phyloP scores from a whole-genome alignment of 345 rosid genomes.

The Chamaenerion angustifolium region DNA sequence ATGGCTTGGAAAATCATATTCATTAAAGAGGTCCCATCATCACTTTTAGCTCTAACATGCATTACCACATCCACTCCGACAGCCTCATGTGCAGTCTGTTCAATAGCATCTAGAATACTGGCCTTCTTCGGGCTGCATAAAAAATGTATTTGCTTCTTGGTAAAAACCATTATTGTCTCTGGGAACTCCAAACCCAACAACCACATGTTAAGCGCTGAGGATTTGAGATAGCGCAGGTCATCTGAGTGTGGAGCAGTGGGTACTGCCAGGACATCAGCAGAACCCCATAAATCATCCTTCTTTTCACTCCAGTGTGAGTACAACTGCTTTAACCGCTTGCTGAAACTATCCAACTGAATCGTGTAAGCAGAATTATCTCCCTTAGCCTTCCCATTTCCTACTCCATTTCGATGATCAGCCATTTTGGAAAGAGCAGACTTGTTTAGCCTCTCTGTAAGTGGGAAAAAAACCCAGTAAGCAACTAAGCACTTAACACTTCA shows the following conservation, averaged over 20 bases:
- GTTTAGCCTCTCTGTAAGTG: no score
- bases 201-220: conserved; percentile 77
- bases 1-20: conserved; percentile 50
- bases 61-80: conserved; percentile 48
- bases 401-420: conserved; percentile 51
- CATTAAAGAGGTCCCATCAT: conserved; percentile 58
- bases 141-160: conserved; percentile 58
- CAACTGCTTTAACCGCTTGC: conserved; percentile 42
- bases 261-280: conserved; percentile 43
- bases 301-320: conserved; percentile 54
- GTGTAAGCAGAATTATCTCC: conserved; percentile 29
- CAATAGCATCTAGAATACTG: conserved; percentile 55
- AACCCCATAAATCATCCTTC: conserved; percentile 48
- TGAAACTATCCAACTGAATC: conserved; percentile 44
- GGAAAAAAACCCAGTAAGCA: no score
- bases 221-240: conserved; percentile 66
- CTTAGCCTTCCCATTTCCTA: conserved; percentile 22
- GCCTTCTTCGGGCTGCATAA: conserved; percentile 67
- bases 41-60: conserved; percentile 58
- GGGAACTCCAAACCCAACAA: conserved; percentile 89
- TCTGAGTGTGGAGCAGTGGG: conserved; percentile 71
- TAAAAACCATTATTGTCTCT: conserved; percentile 76
- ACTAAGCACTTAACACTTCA: no score
- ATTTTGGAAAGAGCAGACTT: conserved; percentile 10
- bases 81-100: conserved; percentile 43